Percentiles rank a stretch among this genome's conserved stretches.
phyloP scores from a whole-genome alignment of 768 basidiomycete genomes.

The Pluteus cervinus region DNA sequence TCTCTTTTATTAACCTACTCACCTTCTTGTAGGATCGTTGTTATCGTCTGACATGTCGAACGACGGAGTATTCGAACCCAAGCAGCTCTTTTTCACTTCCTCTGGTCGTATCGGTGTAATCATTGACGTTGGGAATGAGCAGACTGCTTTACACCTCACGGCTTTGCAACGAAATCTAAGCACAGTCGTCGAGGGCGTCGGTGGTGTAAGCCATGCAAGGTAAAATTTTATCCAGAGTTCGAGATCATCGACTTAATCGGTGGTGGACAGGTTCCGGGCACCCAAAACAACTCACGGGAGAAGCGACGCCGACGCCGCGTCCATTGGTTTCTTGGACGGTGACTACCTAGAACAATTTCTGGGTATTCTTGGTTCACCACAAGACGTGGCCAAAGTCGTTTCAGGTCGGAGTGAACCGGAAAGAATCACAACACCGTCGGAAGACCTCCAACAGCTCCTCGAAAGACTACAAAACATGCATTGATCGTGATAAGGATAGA shows the following conservation, averaged over 20 bases:
- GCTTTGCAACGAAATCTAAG: constrained; percentile 74
- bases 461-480: constrained; percentile 53
- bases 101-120: constrained; percentile 77
- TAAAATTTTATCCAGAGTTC: no score
- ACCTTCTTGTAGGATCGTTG: constrained; percentile 43
- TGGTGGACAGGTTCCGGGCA: constrained; percentile 67
- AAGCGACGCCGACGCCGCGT: constrained; percentile 48
- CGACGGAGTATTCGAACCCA: constrained; percentile 39
- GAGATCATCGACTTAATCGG: no score
- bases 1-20: constrained; percentile 6
- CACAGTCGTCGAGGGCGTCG: constrained; percentile 41
- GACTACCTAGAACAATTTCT: constrained; percentile 75
- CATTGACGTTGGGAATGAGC: constrained; percentile 47
- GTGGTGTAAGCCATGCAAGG: constrained; percentile 57
- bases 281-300: constrained; percentile 53
- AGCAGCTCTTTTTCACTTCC: constrained; percentile 70
- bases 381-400: constrained; percentile 45
- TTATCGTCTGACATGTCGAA: constrained; percentile 36
- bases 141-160: constrained; percentile 52
- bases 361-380: constrained; percentile 28
- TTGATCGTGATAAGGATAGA: constrained; percentile 25
- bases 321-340: constrained; percentile 83
- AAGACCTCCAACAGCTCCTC: constrained; percentile 37
- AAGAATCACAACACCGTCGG: constrained; percentile 37
- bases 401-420: constrained; percentile 56